These are phyloP conservation scores for Acacia confusa DNA, from an alignment of 306 rosid species.

Conservation along the genomic window DNA sequence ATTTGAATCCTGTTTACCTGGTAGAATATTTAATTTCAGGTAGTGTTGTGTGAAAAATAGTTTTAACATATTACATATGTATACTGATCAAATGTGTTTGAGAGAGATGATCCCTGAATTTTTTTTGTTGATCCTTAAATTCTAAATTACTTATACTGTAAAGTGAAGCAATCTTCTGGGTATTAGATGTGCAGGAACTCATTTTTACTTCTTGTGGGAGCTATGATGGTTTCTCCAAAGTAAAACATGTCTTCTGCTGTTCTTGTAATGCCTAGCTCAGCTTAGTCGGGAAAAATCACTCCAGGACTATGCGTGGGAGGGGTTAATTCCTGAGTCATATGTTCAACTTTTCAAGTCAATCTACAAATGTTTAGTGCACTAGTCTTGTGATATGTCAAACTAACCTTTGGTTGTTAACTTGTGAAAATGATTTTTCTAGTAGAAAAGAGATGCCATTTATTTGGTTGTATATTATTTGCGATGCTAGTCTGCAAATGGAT, in stretches of 20 bases:
- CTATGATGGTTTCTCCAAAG: not conserved
- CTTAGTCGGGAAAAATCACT: not conserved
- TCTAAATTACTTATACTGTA: not conserved
- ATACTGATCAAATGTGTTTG: not conserved
- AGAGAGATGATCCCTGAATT: not conserved
- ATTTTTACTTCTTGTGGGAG: constrained; percentile 6
- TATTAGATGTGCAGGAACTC: not conserved
- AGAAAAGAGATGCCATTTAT: not conserved
- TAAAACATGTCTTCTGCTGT: not conserved
- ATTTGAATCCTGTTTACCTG: not conserved
- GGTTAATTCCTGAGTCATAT: not conserved
- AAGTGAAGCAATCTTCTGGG: not conserved
- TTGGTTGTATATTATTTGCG: not conserved
- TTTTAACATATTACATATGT: not conserved
- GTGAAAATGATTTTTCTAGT: not conserved
- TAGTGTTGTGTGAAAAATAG: not conserved
- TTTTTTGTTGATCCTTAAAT: not conserved
- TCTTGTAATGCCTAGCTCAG: not conserved
- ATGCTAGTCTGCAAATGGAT: not conserved
- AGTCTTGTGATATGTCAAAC: not conserved
- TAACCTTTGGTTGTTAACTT: not conserved
- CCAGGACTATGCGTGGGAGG: not conserved
- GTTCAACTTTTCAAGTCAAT: not conserved
- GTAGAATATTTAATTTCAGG: not conserved
- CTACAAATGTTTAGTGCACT: not conserved